Percentiles rank a stretch among this genome's conserved stretches.
These are phyloP conservation scores for Rutstroemia sp. DNA, from an alignment of 2,329 filamentous ascomycete genomes.

Conservation along the genomic window DNA sequence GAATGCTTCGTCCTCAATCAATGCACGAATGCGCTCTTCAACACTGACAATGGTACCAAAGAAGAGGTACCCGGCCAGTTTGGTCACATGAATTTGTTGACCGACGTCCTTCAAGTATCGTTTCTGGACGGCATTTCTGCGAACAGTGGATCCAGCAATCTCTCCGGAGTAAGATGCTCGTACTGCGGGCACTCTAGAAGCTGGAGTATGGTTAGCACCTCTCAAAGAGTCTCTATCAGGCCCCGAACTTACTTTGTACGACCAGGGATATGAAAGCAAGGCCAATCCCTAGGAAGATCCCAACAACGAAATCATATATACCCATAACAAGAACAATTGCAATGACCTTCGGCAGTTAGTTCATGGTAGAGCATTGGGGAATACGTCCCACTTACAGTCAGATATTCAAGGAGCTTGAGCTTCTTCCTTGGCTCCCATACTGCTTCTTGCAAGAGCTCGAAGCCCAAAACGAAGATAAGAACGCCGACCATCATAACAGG, in stretches of 20 bases:
- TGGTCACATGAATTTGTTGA: slow-evolving; percentile 82
- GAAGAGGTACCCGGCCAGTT: slow-evolving; percentile 92
- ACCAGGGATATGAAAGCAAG: slow-evolving; percentile 88
- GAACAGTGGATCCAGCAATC: slow-evolving; percentile 84
- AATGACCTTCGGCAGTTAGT: slow-evolving; percentile 49
- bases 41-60: slow-evolving; percentile 97
- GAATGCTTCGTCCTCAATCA: slow-evolving; percentile 81
- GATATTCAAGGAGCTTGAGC: slow-evolving; percentile 77
- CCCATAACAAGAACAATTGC: slow-evolving; percentile 94
- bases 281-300: slow-evolving; percentile 85
- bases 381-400: slow-evolving; percentile 54
- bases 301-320: slow-evolving; percentile 90
- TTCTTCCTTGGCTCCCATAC: slow-evolving; percentile 84
- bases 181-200: slow-evolving; percentile 82
- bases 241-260: slow-evolving; percentile 51
- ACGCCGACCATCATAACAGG: slow-evolving; percentile 96
- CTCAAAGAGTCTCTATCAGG: too few relatives aligned
- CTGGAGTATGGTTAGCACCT: not conserved
- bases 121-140: slow-evolving; percentile 82
- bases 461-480: slow-evolving; percentile 88
- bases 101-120: slow-evolving; percentile 81
- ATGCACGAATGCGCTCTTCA: slow-evolving; percentile 73
- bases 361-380: not conserved
- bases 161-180: slow-evolving; percentile 85
- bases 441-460: slow-evolving; percentile 85